These are phyloP conservation scores for Lepidopterella palustris DNA, from an alignment of 495 filamentous ascomycete genomes.

Conservation along the genomic window DNA sequence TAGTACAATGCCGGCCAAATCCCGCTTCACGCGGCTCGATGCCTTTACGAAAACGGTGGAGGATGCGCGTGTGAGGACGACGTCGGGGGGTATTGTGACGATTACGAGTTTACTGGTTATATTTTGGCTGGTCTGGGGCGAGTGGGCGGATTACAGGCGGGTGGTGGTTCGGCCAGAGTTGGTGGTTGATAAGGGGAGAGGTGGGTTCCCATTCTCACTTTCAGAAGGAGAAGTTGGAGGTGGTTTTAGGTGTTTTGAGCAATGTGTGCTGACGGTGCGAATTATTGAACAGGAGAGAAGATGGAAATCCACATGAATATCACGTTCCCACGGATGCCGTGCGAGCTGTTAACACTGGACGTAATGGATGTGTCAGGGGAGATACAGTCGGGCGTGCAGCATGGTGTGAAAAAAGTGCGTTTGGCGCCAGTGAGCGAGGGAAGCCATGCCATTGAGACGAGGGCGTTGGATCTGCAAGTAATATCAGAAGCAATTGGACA, in stretches of 20 bases:
- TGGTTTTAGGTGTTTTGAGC: neutral
- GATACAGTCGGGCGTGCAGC: constrained; percentile 85
- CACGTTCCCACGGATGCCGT: constrained; percentile 87
- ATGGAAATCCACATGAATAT: constrained; percentile 99
- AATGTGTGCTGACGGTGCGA: constrained; percentile 4
- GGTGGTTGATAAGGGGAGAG: constrained; percentile 93
- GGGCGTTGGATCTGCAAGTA: constrained; percentile 69
- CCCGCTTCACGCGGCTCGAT: constrained; percentile 90
- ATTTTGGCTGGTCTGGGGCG: constrained; percentile 82
- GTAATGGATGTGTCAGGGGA: constrained; percentile 99
- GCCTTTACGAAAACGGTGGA: constrained; percentile 99
- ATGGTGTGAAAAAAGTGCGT: constrained; percentile 85
- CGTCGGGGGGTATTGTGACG: constrained; percentile 90
- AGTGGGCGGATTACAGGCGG: constrained; percentile 89
- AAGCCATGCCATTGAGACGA: constrained; percentile 67
- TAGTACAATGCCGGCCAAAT: constrained; percentile 61
- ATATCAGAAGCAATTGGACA: too few relatives aligned
- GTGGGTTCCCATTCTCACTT: constrained; percentile 44
- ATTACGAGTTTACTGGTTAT: constrained; percentile 82
- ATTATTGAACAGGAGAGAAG: constrained; percentile 63
- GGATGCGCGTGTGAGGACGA: constrained; percentile 95
- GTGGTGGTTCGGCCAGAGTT: constrained; percentile 85
- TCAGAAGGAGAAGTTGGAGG: neutral
- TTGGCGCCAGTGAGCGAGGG: constrained; percentile 66
- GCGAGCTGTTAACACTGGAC: constrained; percentile 91